These are phyloP conservation scores for Stachybotrys elegans DNA, from an alignment of 2,329 filamentous ascomycete species.

Conservation along the genomic window DNA sequence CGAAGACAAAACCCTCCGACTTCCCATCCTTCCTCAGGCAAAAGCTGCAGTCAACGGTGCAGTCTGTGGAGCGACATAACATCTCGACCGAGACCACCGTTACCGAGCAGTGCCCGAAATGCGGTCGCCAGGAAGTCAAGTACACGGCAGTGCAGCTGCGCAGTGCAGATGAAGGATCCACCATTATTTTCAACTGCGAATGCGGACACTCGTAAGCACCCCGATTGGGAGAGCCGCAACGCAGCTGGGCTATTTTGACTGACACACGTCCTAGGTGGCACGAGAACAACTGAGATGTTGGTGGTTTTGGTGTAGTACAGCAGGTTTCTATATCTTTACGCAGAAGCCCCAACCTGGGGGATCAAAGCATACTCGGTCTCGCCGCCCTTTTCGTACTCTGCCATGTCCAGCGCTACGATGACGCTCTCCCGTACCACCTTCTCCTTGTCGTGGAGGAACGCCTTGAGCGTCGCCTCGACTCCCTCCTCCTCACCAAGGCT, in stretches of 20 bases:
- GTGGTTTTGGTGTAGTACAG: constrained; percentile 1
- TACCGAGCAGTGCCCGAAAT: constrained; percentile 70
- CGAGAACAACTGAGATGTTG: constrained; percentile 49
- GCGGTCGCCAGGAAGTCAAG: constrained; percentile 75
- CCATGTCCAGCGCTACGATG: constrained; percentile 95
- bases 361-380: constrained; percentile 90
- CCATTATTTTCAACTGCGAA: constrained; percentile 83
- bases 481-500: constrained; percentile 91
- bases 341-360: constrained; percentile 51
- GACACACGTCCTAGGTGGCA: constrained; percentile 40
- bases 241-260: constrained; percentile 17
- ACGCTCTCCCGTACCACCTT: constrained; percentile 92
- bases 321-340: constrained; percentile 21
- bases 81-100: constrained; percentile 67
- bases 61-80: constrained; percentile 73
- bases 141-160: constrained; percentile 83
- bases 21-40: constrained; percentile 88
- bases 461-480: constrained; percentile 78
- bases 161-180: constrained; percentile 91
- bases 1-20: constrained; percentile 79
- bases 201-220: constrained; percentile 70
- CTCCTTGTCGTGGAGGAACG: constrained; percentile 85
- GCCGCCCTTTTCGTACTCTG: constrained; percentile 87
- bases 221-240: too few species aligned
- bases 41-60: constrained; percentile 77